Base-by-base conservation (phyloP, 2,329 filamentous ascomycete species). In the Amylocarpus encephaloides region DNA sequence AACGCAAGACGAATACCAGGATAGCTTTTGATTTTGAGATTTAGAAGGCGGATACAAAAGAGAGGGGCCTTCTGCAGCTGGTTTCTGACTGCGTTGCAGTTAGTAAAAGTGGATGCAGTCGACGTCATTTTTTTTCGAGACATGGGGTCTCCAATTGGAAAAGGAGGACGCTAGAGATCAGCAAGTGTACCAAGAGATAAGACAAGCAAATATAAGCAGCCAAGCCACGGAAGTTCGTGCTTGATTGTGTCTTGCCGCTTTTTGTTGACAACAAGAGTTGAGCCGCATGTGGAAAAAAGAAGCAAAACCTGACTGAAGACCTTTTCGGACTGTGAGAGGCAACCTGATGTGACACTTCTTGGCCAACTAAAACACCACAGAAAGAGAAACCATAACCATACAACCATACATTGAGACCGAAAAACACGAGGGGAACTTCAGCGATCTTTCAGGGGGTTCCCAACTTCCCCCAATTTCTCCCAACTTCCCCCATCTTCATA, bases 61-160 rank as follows among this genome's bases (percentile, higher is more conserved):
- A 26, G 26, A 18, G 34, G 11, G 7, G 4, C 22, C 22, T 26
- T 4, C 22, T 26, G 22, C 7, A 26, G 22, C 22, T 26, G 22
- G 22, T 26, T 26, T 26, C 22, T 26, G 7, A 4, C 22, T 26
- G 22, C 22, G 22, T 34, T 43, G 6, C 26, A 12, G 12, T 40
- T 32, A 33, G 44, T 40, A 35, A 35, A 39, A 39, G 44, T 47
- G 44, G 44, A 39, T 26, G 16, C n/a, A 6, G 12, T n/a, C 19
- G 44, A 47, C 44, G 44, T 47, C 44, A 47, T 47, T 15, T 39
- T 15, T 39, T 13, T 29, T 33, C 33, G 19, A 33, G 36, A 6
- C 26, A 34, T 34, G 44, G 44, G 44, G 35, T 18, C 16, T 6
- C 32, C 15, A 38, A 38, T n/a, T 46, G 32, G 16, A 19, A 6